phyloP scores from a whole-genome alignment of 345 rosid genomes.

The Populus davidiana region DNA sequence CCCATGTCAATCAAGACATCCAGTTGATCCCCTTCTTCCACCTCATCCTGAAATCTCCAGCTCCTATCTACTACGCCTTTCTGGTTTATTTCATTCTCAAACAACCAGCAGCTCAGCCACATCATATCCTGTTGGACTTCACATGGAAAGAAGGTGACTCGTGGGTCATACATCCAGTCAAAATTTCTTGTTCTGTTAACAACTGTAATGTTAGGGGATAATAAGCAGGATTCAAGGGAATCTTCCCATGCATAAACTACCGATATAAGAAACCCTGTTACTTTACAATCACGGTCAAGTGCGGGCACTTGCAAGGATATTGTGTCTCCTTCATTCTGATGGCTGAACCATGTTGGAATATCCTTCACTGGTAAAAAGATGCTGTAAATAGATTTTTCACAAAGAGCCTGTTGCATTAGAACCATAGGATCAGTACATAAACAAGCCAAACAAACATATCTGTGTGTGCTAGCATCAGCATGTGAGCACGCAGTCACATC shows the following conservation, averaged over 20 bases:
- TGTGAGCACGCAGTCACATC: too few species aligned
- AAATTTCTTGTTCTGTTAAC: not conserved
- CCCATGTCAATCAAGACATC: not conserved
- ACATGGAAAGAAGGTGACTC: not conserved
- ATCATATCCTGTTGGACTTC: not conserved
- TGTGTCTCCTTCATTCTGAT: not conserved
- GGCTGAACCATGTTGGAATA: slow-evolving; percentile 11
- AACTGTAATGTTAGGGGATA: not conserved
- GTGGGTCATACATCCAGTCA: not conserved
- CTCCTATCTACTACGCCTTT: not conserved
- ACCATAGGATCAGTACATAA: too few species aligned
- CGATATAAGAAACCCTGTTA: not conserved
- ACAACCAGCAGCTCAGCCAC: not conserved
- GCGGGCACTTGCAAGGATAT: not conserved
- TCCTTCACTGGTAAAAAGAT: not conserved
- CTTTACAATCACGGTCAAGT: not conserved
- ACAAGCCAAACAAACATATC: too few species aligned
- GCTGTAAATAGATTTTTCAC: slow-evolving; percentile 8
- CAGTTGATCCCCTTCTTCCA: not conserved
- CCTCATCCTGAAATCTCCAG: not conserved
- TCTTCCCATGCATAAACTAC: not conserved
- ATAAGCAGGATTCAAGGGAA: not conserved
- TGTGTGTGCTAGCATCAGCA: too few species aligned
- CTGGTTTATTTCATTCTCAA: not conserved
- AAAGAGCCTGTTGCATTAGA: not conserved